A percentile compares a stretch with the other conserved stretches of the same genome.
Conservation (phyloP, 768 basidiomycete species). For the Suillus subaureus region DNA sequence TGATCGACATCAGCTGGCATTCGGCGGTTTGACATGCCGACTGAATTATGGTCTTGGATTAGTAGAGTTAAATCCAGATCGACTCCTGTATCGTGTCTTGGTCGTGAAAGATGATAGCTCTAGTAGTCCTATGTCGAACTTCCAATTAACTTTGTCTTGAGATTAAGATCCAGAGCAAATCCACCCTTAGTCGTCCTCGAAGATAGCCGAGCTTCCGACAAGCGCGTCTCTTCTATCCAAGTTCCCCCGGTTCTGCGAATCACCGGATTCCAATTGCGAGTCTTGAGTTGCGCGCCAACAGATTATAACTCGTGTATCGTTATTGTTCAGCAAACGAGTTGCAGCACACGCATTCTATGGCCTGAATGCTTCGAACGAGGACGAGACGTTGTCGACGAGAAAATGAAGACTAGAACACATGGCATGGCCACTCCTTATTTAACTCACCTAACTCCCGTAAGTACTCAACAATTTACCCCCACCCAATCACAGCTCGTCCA, state of each 20-base stretch:
- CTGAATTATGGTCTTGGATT: neutral
- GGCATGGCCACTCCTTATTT: slow-evolving; percentile 7
- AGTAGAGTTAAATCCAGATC: neutral
- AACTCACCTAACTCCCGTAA: neutral
- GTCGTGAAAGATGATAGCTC: neutral
- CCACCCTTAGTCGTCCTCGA: neutral
- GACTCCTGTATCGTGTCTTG: neutral
- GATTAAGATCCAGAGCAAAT: slow-evolving; percentile 8
- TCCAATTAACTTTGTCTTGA: neutral
- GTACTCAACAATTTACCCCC: neutral
- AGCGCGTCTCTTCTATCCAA: neutral
- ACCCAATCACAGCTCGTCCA: neutral
- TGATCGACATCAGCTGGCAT: slow-evolving; percentile 17
- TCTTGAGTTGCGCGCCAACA: neutral
- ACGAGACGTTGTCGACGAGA: neutral
- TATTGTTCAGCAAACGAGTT: neutral
- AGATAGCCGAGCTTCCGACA: neutral
- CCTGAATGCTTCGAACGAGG: neutral
- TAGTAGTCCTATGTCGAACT: neutral
- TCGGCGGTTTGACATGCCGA: slow-evolving; percentile 27
- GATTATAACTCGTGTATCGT: too few species aligned
- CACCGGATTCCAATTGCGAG: neutral
- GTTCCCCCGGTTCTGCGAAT: neutral
- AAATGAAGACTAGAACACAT: neutral
- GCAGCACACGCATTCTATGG: neutral